Base-by-base conservation (phyloP, 2,329 filamentous ascomycete species). In the Paracorniculantispora psalliotae region DNA sequence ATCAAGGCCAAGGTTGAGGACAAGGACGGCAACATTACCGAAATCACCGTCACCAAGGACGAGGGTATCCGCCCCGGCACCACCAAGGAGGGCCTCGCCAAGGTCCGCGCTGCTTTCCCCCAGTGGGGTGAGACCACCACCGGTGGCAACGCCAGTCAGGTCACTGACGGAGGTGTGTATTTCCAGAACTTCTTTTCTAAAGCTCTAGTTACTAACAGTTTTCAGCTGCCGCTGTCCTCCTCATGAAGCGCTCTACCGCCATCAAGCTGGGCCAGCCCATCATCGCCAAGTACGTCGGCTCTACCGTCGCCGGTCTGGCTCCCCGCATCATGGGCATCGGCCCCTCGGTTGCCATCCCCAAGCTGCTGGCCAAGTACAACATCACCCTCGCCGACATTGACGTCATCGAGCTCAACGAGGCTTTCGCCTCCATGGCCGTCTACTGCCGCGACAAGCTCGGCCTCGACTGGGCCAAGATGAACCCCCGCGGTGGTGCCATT, bases 311-410 rank as follows among this genome's bases (percentile, higher is more conserved):
- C 41, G 94, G 94, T 67, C 84, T 97, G 5, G 85, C 94, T 0
- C 94, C 94, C 6, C 84, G 94, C 64, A 92, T 99, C 77, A 99
- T 99, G 94, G 94, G 93, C 64, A 96, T 97, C 65, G 90, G 90
- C 58, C 90, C 90, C 37, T 86, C 86, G 46, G 75, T 88, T 37
- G 86, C 84, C 61, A 88, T 89, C 63, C 86, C 86, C 63, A 99
- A 99, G 84, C 85, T 99, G 30, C 83, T 99, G 48, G 76, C 76
- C 69, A 88, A 94, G 77, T 86, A 88, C 81, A 86, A 88, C 75
- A 76, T 99, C 62, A 84, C 81, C 25, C 79, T 96, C 57, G 83
- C 88, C 61, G 94, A 97, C 67, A 84, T 94, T 62, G 94, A 99
- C 70, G 82, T 97, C 37, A 81, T 93, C 66, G 94, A 97, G 82